Evolutionary conservation across 2,329 filamentous ascomycete genomes (phyloP).

Genomic region (Fusarium mangiferae): DNA sequence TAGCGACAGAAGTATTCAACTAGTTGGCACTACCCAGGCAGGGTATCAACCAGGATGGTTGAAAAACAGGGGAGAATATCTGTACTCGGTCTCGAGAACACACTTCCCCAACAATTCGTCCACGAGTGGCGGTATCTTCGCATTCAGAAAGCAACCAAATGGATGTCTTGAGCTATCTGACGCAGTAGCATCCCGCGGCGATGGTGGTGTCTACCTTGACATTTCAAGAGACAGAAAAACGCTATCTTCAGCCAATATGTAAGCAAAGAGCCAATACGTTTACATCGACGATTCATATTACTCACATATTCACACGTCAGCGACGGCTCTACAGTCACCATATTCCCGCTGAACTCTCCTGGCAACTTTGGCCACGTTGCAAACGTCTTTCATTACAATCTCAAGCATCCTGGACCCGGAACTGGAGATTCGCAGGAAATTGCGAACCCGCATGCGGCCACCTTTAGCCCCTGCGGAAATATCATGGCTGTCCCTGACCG

Average conservation of each 20-base stretch:
- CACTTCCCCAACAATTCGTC: not conserved
- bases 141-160: not conserved
- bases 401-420: not conserved
- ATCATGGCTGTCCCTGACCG: not conserved
- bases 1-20: not conserved
- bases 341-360: not conserved
- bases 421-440: not conserved
- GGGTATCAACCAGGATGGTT: not conserved
- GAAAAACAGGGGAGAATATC: not conserved
- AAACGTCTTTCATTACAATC: not conserved
- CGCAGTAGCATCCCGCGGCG: not conserved
- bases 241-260: not conserved
- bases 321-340: not conserved
- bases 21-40: not conserved
- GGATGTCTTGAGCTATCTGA: not conserved
- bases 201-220: not conserved
- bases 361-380: not conserved
- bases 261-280: not conserved
- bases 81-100: not conserved
- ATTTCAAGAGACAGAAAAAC: not conserved
- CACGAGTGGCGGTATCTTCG: not conserved
- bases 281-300: fast-evolving
- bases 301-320: fast-evolving
- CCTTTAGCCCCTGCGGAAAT: not conserved
- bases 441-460: not conserved